Base-by-base conservation (phyloP, 306 rosid genomes). In the Herpetospermum pedunculosum region DNA sequence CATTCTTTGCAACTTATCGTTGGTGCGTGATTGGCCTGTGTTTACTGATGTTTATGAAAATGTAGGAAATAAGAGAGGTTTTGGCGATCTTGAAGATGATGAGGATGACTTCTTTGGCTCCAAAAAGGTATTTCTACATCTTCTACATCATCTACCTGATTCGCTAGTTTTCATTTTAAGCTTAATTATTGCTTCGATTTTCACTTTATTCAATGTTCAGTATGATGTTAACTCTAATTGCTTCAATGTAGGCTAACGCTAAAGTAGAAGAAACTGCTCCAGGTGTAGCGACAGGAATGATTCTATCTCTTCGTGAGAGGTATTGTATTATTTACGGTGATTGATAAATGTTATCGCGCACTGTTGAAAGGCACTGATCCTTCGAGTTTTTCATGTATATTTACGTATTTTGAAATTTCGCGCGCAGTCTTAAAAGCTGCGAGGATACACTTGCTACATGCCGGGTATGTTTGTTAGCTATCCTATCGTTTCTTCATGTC, bases 301-400 rank as follows among this genome's bases (percentile, higher is more conserved):
- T 93, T 73, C 85, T 90, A 86, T 82, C 96, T 53, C 96, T 90
- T 79, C 98, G 97, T n/a, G 97, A 90, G 86, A 83, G 96, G 98
- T 93, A 83, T 34, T 19, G 10, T 43, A 69, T 54, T 6, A n/a
- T 47, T 7, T 40, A 4, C 25, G 10, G 47, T 32, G 63, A 32
- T 47, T 29, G 38, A 25, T 44, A 26, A 16, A 44, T 16, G 26
- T 69, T 25, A 16, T 6, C 49, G 19, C 37, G 55, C 43, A 53
- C 13, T 74, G 62, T 60, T 74, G 6, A 18, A 5, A 54, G 68
- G 34, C 16, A 1, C 23, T 18, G 25, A 63, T 68, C 19, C 10
- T 77, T 80, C 60, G 69, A 73, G 40, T 53, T 21, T 70, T 76
- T 72, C 14, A 70, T 64, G n/a, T 26, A 63, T 35, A 43, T 2